phyloP scores from a whole-genome alignment of 1,284 basidiomycete genomes.

The Cutaneotrichosporon sp. region DNA sequence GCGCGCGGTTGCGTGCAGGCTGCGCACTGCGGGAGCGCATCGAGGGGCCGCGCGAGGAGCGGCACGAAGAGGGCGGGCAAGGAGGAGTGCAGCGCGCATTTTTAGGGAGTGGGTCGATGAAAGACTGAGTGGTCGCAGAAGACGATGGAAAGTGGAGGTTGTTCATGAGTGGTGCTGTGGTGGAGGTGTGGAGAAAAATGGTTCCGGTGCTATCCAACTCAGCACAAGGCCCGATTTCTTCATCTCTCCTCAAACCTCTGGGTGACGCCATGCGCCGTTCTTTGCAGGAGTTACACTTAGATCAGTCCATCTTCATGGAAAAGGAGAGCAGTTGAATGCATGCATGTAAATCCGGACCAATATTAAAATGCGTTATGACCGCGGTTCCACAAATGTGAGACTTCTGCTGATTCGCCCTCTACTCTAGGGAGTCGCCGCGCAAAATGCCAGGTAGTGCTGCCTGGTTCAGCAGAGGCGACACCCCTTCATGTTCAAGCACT shows the following conservation, averaged over 20 bases:
- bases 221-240: too few species aligned
- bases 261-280: too few species aligned
- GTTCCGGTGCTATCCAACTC: too few species aligned
- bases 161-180: too few species aligned
- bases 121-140: not conserved
- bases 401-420: not conserved
- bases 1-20: slow-evolving; percentile 18
- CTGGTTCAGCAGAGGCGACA: not conserved
- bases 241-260: too few species aligned
- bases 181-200: too few species aligned
- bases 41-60: not conserved
- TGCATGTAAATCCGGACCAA: too few species aligned
- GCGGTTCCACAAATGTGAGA: too few species aligned
- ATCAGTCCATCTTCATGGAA: too few species aligned
- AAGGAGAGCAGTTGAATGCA: too few species aligned
- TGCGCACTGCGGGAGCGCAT: not conserved
- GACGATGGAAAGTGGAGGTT: not conserved
- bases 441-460: not conserved
- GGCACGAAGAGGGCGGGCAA: not conserved
- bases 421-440: not conserved
- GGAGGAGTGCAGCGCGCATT: slow-evolving; percentile 9
- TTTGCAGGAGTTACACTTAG: too few species aligned
- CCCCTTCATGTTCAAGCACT: not conserved
- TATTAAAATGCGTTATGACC: too few species aligned
- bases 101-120: not conserved